These are phyloP conservation scores for Aquilaria sinensis DNA, from an alignment of 345 rosid species.

Conservation along the genomic window DNA sequence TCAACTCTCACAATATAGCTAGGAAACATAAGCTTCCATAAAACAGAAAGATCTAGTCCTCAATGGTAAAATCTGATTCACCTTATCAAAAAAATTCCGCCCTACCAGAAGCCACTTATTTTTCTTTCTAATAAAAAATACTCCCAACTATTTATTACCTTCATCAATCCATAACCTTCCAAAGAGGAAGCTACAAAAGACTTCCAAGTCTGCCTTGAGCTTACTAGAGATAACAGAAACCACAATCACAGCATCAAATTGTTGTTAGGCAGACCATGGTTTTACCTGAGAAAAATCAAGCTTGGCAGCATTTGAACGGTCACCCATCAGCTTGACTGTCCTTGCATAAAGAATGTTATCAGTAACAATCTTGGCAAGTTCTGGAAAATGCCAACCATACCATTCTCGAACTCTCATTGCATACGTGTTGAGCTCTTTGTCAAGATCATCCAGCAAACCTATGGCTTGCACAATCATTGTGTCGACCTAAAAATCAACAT, in stretches of 20 bases:
- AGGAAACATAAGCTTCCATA: slow-evolving; percentile 2
- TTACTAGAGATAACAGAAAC: no score
- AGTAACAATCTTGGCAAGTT: slow-evolving; percentile 73
- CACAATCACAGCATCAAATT: no score
- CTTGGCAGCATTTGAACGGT: slow-evolving; percentile 64
- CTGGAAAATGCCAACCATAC: slow-evolving; percentile 97
- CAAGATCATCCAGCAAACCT: slow-evolving; percentile 81
- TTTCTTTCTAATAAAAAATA: background rate
- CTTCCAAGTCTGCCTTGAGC: no score
- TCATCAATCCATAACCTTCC: no score
- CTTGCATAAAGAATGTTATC: slow-evolving; percentile 77
- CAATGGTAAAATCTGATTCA: background rate
- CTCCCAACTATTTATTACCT: slow-evolving; percentile 3
- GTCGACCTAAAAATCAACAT: slow-evolving; percentile 50
- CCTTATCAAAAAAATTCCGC: background rate
- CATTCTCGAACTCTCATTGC: slow-evolving; percentile 87
- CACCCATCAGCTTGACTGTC: slow-evolving; percentile 67
- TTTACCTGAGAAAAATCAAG: slow-evolving; percentile 75
- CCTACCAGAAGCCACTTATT: background rate
- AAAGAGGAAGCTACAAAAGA: no score
- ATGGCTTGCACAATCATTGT: slow-evolving; percentile 92
- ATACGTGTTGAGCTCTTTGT: slow-evolving; percentile 79
- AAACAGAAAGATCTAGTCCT: background rate
- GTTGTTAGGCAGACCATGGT: background rate
- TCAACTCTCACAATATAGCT: background rate